phyloP scores from a whole-genome alignment of 1,139 yeast genomes.

The Debaryomyces sp. region DNA sequence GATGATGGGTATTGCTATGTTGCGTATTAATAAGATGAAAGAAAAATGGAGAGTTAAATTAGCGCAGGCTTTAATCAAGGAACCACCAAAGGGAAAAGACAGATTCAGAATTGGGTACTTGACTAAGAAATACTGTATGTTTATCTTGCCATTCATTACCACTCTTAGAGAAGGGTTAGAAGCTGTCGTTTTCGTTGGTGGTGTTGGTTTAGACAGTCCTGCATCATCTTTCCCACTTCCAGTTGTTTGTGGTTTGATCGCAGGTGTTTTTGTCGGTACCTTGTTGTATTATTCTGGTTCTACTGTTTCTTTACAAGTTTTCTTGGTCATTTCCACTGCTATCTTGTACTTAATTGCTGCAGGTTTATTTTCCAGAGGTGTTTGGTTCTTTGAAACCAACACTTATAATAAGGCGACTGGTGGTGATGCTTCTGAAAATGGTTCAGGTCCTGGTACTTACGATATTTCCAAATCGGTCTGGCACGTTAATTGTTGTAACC shows the following conservation, averaged over 20 bases:
- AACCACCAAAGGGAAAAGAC: constrained; percentile 32
- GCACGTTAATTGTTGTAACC: constrained; percentile 96
- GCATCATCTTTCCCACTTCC: constrained; percentile 84
- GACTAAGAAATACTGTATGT: constrained; percentile 72
- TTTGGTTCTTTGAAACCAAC: constrained; percentile 81
- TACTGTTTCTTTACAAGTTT: constrained; percentile 73
- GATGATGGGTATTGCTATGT: constrained; percentile 89
- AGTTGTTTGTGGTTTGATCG: constrained; percentile 71
- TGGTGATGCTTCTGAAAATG: constrained; percentile 87
- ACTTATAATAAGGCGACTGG: constrained; percentile 66
- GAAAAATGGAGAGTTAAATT: constrained; percentile 91
- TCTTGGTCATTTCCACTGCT: constrained; percentile 78
- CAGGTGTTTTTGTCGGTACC: constrained; percentile 71
- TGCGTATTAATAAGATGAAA: constrained; percentile 86
- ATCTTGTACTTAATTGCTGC: constrained; percentile 84
- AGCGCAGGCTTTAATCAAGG: constrained; percentile 67
- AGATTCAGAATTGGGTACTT: constrained; percentile 40
- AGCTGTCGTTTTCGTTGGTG: constrained; percentile 90
- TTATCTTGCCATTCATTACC: constrained; percentile 77
- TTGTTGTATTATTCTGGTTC: constrained; percentile 77
- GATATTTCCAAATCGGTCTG: constrained; percentile 76
- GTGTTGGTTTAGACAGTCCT: constrained; percentile 80
- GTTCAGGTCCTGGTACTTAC: constrained; percentile 92
- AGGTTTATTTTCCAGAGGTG: constrained; percentile 86
- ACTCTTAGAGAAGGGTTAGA: constrained; percentile 89